Evolutionary conservation across 768 basidiomycete species (phyloP), one percentile per base, ranked within the genome.

Genomic region (Harrya chromipes): DNA sequence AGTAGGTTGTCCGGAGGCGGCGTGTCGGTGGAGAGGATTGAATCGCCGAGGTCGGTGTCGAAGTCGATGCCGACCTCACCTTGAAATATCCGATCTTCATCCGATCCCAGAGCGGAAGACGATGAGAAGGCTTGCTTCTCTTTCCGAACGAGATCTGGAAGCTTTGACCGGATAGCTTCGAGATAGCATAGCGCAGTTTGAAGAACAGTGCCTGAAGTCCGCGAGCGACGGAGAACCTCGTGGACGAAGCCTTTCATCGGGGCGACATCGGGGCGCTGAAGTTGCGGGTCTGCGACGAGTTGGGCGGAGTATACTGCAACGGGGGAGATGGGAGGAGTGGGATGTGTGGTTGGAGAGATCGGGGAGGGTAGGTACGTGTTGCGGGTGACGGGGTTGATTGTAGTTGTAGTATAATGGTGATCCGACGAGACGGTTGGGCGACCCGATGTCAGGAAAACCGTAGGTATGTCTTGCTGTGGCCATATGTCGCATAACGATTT

Each of bases 171-270:
- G n/a, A 91, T 77, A 4, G 87, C 90, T 66, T 92, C 90, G 12
- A 94, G 72, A 63, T 94, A 94, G 64, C 92, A 91, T 0, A 92
- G 70, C 0, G 93, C 92, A 0, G 90, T 88, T 64, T 94, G 91
- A 8, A 95, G 76, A 4, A 92, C 88, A 38, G 78, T 81, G 37
- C 85, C 87, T 5, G 89, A 87, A 0, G 91, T 94, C 40, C 89
- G 80, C 12, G 90, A 93, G 33, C 93, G 85, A 44, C 89, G 80
- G 13, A 95, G 77, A 8, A 94, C 87, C 69, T 95, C 91, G 63
- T 90, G 87, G 24, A 95, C 89, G 59, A 95, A 95, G 5, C 78
- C 74, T 55, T 80, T 84, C 55, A 90, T 77, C 8, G 87, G 84
- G 8, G 81, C 70, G 16, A 81, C 63, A 40, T 74, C 72, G 54